Percentiles rank a stretch among this genome's conserved stretches.
Conservation (phyloP, 2,329 filamentous ascomycete genomes). For the Immersiporthe knoxdaviesiana region DNA sequence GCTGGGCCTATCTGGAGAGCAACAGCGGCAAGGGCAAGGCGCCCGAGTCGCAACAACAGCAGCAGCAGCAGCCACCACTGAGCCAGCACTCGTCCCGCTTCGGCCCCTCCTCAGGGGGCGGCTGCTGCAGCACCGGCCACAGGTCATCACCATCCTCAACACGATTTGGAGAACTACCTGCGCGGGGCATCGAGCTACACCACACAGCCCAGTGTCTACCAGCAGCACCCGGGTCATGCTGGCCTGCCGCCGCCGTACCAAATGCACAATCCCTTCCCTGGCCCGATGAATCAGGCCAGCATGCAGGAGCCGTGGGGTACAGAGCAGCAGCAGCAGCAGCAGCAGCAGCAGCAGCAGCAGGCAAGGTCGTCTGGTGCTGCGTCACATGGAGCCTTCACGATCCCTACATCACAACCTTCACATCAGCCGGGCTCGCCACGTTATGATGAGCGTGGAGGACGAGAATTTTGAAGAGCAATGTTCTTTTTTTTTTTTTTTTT, state of each 20-base stretch:
- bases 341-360: slow-evolving; percentile 7
- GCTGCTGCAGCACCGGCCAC: no score
- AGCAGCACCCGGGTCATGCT: slow-evolving; percentile 3
- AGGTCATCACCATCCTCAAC: neutral
- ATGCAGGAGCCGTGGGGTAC: neutral
- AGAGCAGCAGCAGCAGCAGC: slow-evolving; percentile 11
- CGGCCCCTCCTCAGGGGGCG: neutral
- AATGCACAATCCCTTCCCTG: slow-evolving; percentile 14
- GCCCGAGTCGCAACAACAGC: neutral
- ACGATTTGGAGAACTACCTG: slow-evolving; percentile 10
- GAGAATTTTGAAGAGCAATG: neutral
- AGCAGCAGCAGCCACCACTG: neutral
- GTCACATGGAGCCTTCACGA: slow-evolving; percentile 37
- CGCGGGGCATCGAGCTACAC: neutral
- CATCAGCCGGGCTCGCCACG: neutral
- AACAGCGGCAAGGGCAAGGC: slow-evolving; percentile 28
- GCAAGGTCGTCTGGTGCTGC: slow-evolving; percentile 3
- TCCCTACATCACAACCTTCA: slow-evolving; percentile 14
- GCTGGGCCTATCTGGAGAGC: slow-evolving; percentile 34
- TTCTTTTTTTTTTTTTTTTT: neutral
- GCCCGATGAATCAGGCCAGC: neutral
- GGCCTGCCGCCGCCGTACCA: slow-evolving; percentile 17
- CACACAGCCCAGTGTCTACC: slow-evolving; percentile 10
- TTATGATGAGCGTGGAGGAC: slow-evolving; percentile 1
- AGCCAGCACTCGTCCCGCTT: neutral